Conservation (phyloP, 2,329 filamentous ascomycete species). For the Ceratocystis destructans region DNA sequence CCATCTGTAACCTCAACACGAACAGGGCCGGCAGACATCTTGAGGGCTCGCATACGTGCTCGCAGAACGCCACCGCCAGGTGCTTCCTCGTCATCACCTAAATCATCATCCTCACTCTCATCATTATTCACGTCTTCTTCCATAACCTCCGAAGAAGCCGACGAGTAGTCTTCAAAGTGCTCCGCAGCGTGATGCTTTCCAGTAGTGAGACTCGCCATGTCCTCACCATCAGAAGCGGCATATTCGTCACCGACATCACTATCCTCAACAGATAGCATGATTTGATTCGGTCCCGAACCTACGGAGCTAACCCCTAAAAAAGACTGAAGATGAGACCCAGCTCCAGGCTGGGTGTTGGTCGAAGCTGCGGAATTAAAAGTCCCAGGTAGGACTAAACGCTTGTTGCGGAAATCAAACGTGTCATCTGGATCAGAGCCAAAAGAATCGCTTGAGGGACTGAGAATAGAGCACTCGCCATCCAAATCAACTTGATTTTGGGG, state of each 20-base stretch:
- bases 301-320: conserved; percentile 89
- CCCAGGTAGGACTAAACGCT: conserved; percentile 51
- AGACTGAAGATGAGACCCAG: conserved; percentile 42
- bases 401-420: conserved; percentile 42
- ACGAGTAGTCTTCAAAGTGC: conserved; percentile 33
- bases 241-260: conserved; percentile 59
- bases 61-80: conserved; percentile 47
- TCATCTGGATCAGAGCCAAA: conserved; percentile 32
- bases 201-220: conserved; percentile 66
- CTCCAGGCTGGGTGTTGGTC: conserved; percentile 33
- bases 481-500: conserved; percentile 27
- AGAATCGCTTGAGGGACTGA: conserved; percentile 19
- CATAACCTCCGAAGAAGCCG: conserved; percentile 14
- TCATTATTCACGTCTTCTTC: not conserved
- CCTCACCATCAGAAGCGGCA: conserved; percentile 55
- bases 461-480: conserved; percentile 9
- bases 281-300: conserved; percentile 56
- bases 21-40: conserved; percentile 43
- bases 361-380: conserved; percentile 52
- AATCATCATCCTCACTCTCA: conserved; percentile 19
- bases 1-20: conserved; percentile 51
- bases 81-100: conserved; percentile 24
- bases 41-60: conserved; percentile 50
- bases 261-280: conserved; percentile 48
- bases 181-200: conserved; percentile 63